Base-by-base conservation (phyloP, 768 basidiomycete genomes). In the Boletus eberwhitei region DNA sequence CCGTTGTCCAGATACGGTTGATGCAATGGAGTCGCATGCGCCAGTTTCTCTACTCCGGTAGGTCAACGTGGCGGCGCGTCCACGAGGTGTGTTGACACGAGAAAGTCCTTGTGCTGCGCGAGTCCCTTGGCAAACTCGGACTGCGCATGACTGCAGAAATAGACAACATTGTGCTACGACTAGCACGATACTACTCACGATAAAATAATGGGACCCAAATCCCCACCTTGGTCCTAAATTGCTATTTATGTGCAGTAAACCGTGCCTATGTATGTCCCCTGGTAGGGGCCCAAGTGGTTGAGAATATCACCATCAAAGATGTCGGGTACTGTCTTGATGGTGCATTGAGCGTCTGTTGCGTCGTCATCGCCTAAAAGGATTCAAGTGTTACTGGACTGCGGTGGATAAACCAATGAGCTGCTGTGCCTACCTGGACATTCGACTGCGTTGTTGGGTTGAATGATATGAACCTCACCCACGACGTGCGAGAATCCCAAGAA, bases 241-340 rank as follows among this genome's bases (percentile, higher is more conserved):
- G 24, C 39, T 40, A 44, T 50, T 66, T 53, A 69, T n/a, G 68
- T 71, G 63, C 61, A 71, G 36, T 44, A 78, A 26, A 76, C 69
- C 5, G 80, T 81, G 40, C 85, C 84, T 38, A 86, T 79, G 52
- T 62, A 73, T 48, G 84, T 78, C 21, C 82, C 83, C 52, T 84
- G 67, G 57, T 78, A 80, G 9, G 78, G 75, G 57, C 86, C 85
- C 45, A 82, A 64, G 67, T 89, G 87, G 62, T 88, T 62, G 7
- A 78, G 48, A 42, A 81, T 72, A 51, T 83, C 66, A 24, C 81
- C 77, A 4, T 63, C 71, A 11, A 81, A 60, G 49, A 88, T 66
- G 59, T 77, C 81, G 1, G 83, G 82, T 12, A 86, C 85, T 5
- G 77, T 74, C 37, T 64, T 60, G 50, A 82, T 79, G 32, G 78